phyloP scores from a whole-genome alignment of 192 early-diverging fungal genomes.

The Podila epigama region DNA sequence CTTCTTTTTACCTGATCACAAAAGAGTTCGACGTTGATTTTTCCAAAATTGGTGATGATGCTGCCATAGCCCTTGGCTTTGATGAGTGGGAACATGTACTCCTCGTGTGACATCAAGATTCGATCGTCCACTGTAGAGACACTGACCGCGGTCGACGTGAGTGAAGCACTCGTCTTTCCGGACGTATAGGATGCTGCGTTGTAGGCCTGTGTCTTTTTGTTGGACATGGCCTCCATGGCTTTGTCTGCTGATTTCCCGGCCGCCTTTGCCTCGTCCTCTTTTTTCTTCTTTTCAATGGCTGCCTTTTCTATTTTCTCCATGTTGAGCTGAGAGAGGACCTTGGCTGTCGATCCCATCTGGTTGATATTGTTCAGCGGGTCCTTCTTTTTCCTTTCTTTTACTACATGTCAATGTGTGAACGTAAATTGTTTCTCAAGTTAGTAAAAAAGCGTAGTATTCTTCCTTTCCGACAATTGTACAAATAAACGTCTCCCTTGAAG shows the following conservation, averaged over 20 bases:
- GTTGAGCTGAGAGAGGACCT: slow-evolving; percentile 39
- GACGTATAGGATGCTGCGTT: slow-evolving; percentile 88
- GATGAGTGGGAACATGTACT: slow-evolving; percentile 88
- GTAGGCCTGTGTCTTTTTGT: slow-evolving; percentile 62
- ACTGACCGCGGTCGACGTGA: slow-evolving; percentile 87
- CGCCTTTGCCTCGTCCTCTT: slow-evolving; percentile 15
- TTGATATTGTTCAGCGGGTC: slow-evolving; percentile 71
- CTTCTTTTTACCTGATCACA: slow-evolving; percentile 65
- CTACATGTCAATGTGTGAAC: no score
- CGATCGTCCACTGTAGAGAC: slow-evolving; percentile 75
- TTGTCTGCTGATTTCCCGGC: slow-evolving; percentile 9
- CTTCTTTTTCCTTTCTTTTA: slow-evolving; percentile 53
- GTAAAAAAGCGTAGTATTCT: no score
- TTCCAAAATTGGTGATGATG: slow-evolving; percentile 84
- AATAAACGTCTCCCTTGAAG: background rate
- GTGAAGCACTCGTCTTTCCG: slow-evolving; percentile 76
- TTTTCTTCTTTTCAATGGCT: slow-evolving; percentile 22
- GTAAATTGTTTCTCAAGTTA: no score
- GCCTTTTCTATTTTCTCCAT: slow-evolving; percentile 48
- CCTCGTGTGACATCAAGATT: slow-evolving; percentile 79
- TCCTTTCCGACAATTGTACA: background rate
- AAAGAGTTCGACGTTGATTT: slow-evolving; percentile 82
- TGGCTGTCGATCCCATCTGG: slow-evolving; percentile 46
- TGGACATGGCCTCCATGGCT: slow-evolving; percentile 33
- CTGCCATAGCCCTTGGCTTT: slow-evolving; percentile 81